A percentile compares a stretch with the other conserved stretches of the same genome.
phyloP scores from a whole-genome alignment of 2,329 filamentous ascomycete species.

The Leptographium flavum region DNA sequence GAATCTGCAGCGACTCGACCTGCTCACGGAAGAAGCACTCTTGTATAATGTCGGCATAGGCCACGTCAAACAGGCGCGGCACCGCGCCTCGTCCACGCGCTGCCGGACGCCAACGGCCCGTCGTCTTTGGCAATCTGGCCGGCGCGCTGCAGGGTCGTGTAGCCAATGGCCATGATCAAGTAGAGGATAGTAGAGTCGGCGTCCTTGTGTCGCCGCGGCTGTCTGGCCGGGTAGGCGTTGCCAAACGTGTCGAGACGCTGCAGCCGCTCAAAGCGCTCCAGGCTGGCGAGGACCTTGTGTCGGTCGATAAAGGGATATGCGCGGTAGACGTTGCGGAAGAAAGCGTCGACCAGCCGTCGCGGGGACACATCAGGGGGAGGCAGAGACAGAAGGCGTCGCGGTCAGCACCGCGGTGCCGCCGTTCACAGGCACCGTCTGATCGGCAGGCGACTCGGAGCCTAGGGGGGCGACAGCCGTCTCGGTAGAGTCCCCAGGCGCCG shows the following conservation, averaged over 20 bases:
- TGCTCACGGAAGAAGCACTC: conserved; percentile 22
- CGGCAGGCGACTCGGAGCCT: no score
- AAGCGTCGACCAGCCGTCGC: conserved; percentile 25
- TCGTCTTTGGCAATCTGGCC: conserved; percentile 23
- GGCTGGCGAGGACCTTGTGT: conserved; percentile 18
- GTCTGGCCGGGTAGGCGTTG: neutral
- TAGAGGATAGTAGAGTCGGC: conserved; percentile 23
- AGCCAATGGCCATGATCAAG: conserved; percentile 31
- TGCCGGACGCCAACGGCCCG: neutral
- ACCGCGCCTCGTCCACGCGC: no score
- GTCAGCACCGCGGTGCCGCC: neutral
- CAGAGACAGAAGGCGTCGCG: conserved; percentile 6
- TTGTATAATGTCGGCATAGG: conserved; percentile 25
- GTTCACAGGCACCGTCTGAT: neutral
- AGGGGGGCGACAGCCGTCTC: no score
- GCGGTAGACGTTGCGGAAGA: conserved; percentile 30
- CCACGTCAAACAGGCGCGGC: conserved; percentile 20
- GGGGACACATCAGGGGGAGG: conserved; percentile 14
- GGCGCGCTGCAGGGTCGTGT: conserved; percentile 27
- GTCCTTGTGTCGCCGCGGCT: conserved; percentile 12
- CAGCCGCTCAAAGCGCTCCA: conserved; percentile 19
- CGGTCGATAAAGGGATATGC: conserved; percentile 31
- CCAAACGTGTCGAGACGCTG: neutral
- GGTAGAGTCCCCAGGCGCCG: neutral
- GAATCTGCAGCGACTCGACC: conserved; percentile 24